Base-by-base conservation (phyloP, 1,284 basidiomycete genomes). In the Xerocomus minutiporus region DNA sequence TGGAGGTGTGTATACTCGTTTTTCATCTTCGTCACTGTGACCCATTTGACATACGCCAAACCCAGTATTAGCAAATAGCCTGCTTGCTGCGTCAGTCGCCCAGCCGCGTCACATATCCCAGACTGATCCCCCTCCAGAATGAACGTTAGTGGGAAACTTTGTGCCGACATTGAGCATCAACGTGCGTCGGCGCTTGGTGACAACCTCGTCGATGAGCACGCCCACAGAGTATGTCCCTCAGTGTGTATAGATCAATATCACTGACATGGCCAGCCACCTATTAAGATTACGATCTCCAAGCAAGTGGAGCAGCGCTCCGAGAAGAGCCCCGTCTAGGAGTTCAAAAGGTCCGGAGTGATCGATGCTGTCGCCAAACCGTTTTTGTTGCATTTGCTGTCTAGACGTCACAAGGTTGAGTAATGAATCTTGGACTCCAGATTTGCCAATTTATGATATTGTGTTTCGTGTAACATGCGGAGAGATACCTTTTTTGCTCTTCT, bases 31-130 rank as follows among this genome's bases (percentile, higher is more conserved):
- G 17, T 20, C 17, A 17, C 8, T 9, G 15, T 20, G 36, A n/a
- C 20, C 6, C 8, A 8, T 29, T 9, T 38, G 17, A 51, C 12
- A 5, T 34, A 34, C 32, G 12, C 32, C 12, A 34, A 34, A 34
- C 5, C 32, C 23, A 63, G 61, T 64, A 29, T 66, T 58, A 5
- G 60, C 52, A 25, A 63, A 63, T n/a, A 3, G 48, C 12, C 5
- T 62, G 12, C 59, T 63, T 17, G 50, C 36, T 29, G 60, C 51
- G 62, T 61, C 45, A 52, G 60, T 65, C 34, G 3, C 20, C 20
- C 23, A 46, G 0, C 9, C 8, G 2, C 1, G 4, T 46, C 28
- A 17, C 7, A 1, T 15, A 45, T 7, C 4, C 40, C 3, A 31
- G 32, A 34, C 47, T 60, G 39, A 63, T 38, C 8, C 26, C 13